A percentile compares a stretch with the other conserved stretches of the same genome.
Evolutionary conservation across 257 asterid species (phyloP).

Genomic region (Solanum rostratum): DNA sequence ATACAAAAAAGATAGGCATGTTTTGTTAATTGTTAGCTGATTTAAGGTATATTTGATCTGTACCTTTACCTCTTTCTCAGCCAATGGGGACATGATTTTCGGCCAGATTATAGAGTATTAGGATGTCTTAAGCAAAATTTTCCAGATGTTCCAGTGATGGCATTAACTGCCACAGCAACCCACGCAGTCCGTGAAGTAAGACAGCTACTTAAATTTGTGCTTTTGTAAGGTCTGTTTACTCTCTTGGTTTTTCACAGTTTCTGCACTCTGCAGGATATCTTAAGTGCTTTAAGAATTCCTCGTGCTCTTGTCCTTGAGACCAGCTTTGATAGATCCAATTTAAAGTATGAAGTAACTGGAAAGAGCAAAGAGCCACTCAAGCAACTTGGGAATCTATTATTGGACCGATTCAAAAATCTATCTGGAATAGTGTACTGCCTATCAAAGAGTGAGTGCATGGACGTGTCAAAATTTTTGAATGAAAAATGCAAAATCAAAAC

Average conservation of each 20-base stretch:
- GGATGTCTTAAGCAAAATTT: conserved; percentile 94
- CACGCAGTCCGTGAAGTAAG: conserved; percentile 72
- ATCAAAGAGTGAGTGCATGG: conserved; percentile 81
- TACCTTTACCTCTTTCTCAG: conserved; percentile 33
- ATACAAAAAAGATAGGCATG: not conserved
- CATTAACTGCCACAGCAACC: conserved; percentile 98
- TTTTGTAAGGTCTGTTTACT: not conserved
- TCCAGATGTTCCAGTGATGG: conserved; percentile 85
- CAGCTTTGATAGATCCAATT: conserved; percentile 90
- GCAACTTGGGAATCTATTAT: conserved; percentile 74
- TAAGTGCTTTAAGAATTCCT: conserved; percentile 66
- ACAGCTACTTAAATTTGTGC: not conserved
- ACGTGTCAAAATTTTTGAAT: conserved; percentile 68
- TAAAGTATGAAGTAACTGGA: conserved; percentile 74
- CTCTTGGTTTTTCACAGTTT: conserved; percentile 4
- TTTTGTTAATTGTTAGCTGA: not conserved
- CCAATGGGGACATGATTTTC: conserved; percentile 99
- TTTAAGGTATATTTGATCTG: not conserved
- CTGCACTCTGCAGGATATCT: conserved; percentile 53
- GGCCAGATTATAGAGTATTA: conserved; percentile 85
- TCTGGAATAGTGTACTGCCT: conserved; percentile 96
- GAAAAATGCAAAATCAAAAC: conserved; percentile 76
- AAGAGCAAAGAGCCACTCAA: conserved; percentile 81
- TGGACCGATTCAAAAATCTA: conserved; percentile 47
- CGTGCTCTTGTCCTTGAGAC: conserved; percentile 73